Conservation (phyloP, 2,329 filamentous ascomycete species). For the Calonectria pteridis region DNA sequence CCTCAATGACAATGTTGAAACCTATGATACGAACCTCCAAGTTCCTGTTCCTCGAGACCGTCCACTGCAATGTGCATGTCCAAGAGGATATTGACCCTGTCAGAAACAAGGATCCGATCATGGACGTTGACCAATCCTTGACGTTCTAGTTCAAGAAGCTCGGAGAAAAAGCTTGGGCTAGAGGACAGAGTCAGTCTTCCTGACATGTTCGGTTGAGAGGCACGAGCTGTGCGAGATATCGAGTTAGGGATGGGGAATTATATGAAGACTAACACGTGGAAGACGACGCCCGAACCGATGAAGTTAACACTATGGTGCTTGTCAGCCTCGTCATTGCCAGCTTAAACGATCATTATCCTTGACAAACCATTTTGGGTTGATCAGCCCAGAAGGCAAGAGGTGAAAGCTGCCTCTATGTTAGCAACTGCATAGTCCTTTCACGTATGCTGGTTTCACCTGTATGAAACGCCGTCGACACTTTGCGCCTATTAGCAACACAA, state of each 20-base stretch:
- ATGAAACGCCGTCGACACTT: constrained; percentile 51
- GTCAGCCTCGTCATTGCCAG: constrained; percentile 26
- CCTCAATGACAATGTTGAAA: constrained; percentile 30
- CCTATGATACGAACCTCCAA: constrained; percentile 50
- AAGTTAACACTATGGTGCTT: constrained; percentile 68
- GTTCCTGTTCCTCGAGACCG: constrained; percentile 72
- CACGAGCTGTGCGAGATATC: constrained; percentile 38
- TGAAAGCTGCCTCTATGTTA: constrained; percentile 63
- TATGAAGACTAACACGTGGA: constrained; percentile 64
- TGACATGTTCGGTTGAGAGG: constrained; percentile 33
- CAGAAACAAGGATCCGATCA: constrained; percentile 71
- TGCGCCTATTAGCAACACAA: constrained; percentile 26
- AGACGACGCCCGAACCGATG: constrained; percentile 77
- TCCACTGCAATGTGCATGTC: constrained; percentile 77
- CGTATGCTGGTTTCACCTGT: constrained; percentile 45
- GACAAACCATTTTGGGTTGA: constrained; percentile 70
- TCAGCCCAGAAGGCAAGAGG: constrained; percentile 76
- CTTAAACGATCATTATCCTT: constrained; percentile 27
- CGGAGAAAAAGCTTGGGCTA: constrained; percentile 55
- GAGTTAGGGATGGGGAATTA: constrained; percentile 23
- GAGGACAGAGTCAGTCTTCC: constrained; percentile 39
- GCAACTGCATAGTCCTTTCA: constrained; percentile 27
- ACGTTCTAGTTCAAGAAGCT: constrained; percentile 55
- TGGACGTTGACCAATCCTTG: constrained; percentile 53
- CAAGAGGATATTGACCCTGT: constrained; percentile 73